A percentile compares a stretch with the other conserved stretches of the same genome.
These are phyloP conservation scores for Eucalyptus caleyi DNA, from an alignment of 345 rosid genomes.

Conservation along the genomic window DNA sequence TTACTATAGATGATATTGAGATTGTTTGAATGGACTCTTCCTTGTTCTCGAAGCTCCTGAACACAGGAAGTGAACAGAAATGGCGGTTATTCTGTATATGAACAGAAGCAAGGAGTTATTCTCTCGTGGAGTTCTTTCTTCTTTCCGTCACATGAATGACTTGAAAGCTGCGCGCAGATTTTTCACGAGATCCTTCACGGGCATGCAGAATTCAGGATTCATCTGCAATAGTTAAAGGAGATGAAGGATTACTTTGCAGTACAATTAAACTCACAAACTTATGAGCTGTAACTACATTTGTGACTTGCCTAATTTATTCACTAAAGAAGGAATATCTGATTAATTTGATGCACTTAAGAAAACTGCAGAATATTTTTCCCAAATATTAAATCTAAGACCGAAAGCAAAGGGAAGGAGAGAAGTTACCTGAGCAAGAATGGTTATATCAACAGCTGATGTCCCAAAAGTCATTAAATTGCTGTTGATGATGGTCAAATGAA, in stretches of 20 bases:
- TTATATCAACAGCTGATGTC: slow-evolving; percentile 45
- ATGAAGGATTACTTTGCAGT: not conserved
- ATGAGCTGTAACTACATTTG: not conserved
- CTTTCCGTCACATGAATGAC: slow-evolving; percentile 24
- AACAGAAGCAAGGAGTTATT: not conserved
- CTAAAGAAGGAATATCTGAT: not conserved
- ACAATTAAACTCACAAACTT: not conserved
- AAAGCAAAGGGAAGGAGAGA: not conserved
- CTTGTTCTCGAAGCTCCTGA: not conserved
- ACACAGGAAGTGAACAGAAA: not conserved
- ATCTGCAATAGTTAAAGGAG: slow-evolving; percentile 31
- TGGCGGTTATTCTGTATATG: not conserved
- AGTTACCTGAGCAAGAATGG: slow-evolving; percentile 64
- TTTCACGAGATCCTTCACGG: slow-evolving; percentile 62
- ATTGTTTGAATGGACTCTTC: not conserved
- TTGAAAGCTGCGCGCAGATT: slow-evolving; percentile 34
- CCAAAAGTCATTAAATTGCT: slow-evolving; percentile 71
- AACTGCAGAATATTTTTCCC: not conserved
- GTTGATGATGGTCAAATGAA: slow-evolving; percentile 34
- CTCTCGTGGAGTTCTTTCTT: no score
- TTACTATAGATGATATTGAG: not conserved
- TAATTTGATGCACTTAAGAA: not conserved
- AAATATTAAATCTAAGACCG: not conserved
- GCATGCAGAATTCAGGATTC: slow-evolving; percentile 50
- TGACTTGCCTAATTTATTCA: not conserved